phyloP scores from a whole-genome alignment of 2,329 filamentous ascomycete genomes.

The Arthroderma sp. region DNA sequence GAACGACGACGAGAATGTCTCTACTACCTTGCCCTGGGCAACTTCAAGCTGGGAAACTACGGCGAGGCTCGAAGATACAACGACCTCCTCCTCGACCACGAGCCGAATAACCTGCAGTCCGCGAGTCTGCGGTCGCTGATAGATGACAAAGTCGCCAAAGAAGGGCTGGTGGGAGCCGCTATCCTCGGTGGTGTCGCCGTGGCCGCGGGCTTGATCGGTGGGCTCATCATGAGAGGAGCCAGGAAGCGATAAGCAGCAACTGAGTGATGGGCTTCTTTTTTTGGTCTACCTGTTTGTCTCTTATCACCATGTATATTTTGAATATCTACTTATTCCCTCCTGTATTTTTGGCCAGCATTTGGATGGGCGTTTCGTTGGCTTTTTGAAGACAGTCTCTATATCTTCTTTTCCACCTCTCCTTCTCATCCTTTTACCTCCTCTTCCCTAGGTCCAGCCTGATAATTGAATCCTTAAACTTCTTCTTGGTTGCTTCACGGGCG shows the following conservation, averaged over 20 bases:
- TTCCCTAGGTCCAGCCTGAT: background rate
- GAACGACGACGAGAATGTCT: constrained; percentile 94
- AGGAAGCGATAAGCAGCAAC: constrained; percentile 41
- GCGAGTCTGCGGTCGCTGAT: constrained; percentile 75
- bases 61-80: constrained; percentile 91
- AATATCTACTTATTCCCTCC: background rate
- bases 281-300: background rate
- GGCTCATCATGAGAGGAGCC: constrained; percentile 67
- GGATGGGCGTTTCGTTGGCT: constrained; percentile 3
- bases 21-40: constrained; percentile 92
- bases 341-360: background rate
- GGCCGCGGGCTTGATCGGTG: constrained; percentile 83
- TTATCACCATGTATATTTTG: background rate
- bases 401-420: background rate
- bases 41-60: constrained; percentile 98
- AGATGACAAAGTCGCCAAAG: constrained; percentile 90
- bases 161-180: constrained; percentile 85
- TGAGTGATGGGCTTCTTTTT: background rate
- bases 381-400: background rate
- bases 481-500: background rate
- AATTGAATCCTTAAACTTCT: background rate
- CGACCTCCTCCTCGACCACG: constrained; percentile 77
- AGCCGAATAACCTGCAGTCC: constrained; percentile 84
- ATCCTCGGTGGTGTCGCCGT: constrained; percentile 89
- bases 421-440: no score